These are phyloP conservation scores for Globisporangium carolinianum DNA, from an alignment of 352 stramenopile genomes.

Conservation along the genomic window DNA sequence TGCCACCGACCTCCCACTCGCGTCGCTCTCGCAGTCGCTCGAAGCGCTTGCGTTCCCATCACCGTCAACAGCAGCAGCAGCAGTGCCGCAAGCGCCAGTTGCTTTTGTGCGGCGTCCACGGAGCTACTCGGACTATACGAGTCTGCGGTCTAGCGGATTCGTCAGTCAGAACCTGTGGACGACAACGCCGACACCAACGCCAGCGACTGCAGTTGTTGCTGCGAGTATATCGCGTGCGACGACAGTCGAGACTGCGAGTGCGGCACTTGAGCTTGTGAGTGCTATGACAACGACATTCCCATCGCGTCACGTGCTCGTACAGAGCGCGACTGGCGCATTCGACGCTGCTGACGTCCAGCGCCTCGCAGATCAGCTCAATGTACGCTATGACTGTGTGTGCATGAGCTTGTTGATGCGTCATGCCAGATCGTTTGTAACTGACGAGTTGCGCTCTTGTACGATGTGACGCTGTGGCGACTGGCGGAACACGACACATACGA, in stretches of 20 bases:
- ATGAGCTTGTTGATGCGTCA: not conserved
- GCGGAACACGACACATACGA: not conserved
- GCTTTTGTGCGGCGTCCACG: constrained; percentile 25
- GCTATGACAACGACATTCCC: constrained; percentile 48
- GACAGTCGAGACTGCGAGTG: not conserved
- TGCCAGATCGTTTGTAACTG: not conserved
- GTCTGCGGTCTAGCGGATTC: constrained; percentile 14
- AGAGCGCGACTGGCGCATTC: constrained; percentile 27
- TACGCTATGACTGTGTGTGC: constrained; percentile 18
- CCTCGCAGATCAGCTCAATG: constrained; percentile 44
- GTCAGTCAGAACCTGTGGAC: too few relatives aligned
- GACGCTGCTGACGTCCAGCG: constrained; percentile 30
- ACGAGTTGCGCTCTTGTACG: not conserved
- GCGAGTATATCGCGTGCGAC: not conserved
- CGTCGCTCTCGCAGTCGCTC: constrained; percentile 34
- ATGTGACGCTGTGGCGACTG: not conserved
- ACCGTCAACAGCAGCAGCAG: not conserved
- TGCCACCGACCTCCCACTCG: constrained; percentile 26
- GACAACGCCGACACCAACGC: constrained; percentile 7
- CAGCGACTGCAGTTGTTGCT: not conserved
- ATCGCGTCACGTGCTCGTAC: constrained; percentile 64
- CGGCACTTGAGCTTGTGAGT: constrained; percentile 33
- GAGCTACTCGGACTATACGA: constrained; percentile 69
- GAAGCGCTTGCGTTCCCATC: constrained; percentile 32
- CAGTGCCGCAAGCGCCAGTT: not conserved